Percentiles rank a stretch among this genome's conserved stretches.
phyloP scores from a whole-genome alignment of 306 rosid genomes.

The Quercus bicolor region DNA sequence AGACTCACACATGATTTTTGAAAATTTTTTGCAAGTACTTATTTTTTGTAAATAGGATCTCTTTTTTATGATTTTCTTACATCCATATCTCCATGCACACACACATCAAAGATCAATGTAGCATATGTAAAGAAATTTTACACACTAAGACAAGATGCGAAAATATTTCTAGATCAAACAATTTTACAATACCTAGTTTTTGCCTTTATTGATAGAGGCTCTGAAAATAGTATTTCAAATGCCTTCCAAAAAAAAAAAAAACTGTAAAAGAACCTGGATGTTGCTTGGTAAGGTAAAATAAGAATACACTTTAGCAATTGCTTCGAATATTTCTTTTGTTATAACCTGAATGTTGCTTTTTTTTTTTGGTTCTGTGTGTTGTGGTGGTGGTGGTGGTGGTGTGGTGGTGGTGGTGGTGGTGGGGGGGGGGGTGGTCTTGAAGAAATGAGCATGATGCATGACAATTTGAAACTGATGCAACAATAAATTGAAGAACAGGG shows the following conservation, averaged over 20 bases:
- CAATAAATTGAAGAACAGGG: too few species aligned
- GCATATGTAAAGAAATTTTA: background rate
- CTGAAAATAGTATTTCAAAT: background rate
- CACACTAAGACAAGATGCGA: background rate
- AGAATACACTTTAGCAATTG: background rate
- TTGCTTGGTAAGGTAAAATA: background rate
- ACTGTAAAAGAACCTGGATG: background rate
- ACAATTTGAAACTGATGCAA: too few species aligned
- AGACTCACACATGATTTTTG: too few species aligned
- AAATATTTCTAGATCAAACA: background rate
- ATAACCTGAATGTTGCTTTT: background rate
- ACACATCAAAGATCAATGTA: too few species aligned
- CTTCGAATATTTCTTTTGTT: background rate
- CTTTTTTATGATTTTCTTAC: too few species aligned
- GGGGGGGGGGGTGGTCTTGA: too few species aligned
- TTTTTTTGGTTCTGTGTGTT: too few species aligned
- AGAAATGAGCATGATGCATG: too few species aligned
- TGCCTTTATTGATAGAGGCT: background rate
- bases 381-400: too few species aligned
- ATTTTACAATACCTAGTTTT: background rate
- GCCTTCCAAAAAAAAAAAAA: background rate
- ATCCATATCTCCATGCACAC: too few species aligned
- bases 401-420: fast-evolving
- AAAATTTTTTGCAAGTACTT: too few species aligned
- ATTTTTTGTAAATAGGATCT: too few species aligned